A percentile compares a stretch with the other conserved stretches of the same genome.
These are phyloP conservation scores for Candida tallmaniae DNA, from an alignment of 805 yeast species.

Conservation along the genomic window DNA sequence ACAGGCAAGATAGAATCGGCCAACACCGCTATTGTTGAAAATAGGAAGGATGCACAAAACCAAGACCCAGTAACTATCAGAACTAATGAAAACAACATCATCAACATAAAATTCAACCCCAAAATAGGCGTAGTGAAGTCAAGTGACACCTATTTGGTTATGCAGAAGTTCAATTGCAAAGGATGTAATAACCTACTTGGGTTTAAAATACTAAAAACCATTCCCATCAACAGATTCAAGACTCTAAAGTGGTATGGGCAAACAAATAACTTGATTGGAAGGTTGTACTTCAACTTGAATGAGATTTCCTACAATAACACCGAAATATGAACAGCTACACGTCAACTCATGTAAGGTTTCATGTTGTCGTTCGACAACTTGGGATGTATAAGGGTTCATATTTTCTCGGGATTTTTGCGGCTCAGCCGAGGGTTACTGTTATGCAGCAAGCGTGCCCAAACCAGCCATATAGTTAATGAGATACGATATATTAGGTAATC, in stretches of 20 bases:
- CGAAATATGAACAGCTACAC: no score
- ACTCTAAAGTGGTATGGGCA: no score
- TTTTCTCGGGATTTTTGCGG: no score
- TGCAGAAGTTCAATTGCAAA: slow-evolving; percentile 10
- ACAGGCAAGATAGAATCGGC: no score
- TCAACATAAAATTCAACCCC: slow-evolving; percentile 5
- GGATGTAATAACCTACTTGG: slow-evolving; percentile 13
- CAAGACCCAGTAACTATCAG: no score
- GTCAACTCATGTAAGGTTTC: no score
- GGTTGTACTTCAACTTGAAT: slow-evolving; percentile 7
- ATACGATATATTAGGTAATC: background rate
- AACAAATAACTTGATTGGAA: slow-evolving; percentile 4
- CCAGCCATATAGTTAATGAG: background rate
- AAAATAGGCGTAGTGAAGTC: slow-evolving; percentile 3
- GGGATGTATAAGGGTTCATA: no score
- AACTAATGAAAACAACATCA: slow-evolving; percentile 1
- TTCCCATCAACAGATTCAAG: background rate
- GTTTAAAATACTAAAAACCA: slow-evolving; percentile 9
- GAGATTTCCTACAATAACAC: slow-evolving; percentile 1
- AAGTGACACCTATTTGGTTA: slow-evolving; percentile 1
- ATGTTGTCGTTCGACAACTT: no score
- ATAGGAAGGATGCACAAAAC: no score
- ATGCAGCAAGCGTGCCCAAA: no score
- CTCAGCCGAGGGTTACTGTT: no score
- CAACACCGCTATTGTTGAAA: no score